These are phyloP conservation scores for Senecio squalidus DNA, from an alignment of 140 eudicot genomes.

Conservation along the genomic window DNA sequence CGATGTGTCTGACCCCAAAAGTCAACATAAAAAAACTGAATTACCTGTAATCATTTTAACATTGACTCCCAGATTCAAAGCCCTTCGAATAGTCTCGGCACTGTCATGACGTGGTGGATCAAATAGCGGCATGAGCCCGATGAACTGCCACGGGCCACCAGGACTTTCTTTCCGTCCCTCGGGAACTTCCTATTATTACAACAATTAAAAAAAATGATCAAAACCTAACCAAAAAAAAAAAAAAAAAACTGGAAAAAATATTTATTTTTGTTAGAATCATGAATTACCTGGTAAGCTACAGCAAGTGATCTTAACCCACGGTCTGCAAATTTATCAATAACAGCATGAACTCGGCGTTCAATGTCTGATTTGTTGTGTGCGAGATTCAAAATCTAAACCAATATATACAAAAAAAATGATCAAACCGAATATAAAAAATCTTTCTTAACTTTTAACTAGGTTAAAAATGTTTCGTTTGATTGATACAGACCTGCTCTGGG, in stretches of 20 bases:
- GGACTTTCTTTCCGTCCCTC: slow-evolving; percentile 92
- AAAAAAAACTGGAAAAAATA: neutral
- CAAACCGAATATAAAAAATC: neutral
- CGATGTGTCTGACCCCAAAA: no score
- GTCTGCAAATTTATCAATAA: slow-evolving; percentile 96
- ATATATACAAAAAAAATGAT: neutral
- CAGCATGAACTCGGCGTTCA: slow-evolving; percentile 91
- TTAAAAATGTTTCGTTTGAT: neutral
- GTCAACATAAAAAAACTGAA: no score
- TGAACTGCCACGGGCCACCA: slow-evolving; percentile 99
- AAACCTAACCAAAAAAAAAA: neutral
- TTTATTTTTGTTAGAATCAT: neutral
- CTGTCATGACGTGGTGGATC: slow-evolving; percentile 99
- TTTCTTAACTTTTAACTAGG: neutral
- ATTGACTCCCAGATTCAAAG: slow-evolving; percentile 94
- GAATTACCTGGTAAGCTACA: slow-evolving; percentile 86
- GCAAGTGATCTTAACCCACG: slow-evolving; percentile 97
- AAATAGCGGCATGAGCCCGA: slow-evolving; percentile 96
- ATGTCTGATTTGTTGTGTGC: slow-evolving; percentile 95
- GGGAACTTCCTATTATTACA: slow-evolving; percentile 76
- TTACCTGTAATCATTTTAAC: slow-evolving; percentile 99
- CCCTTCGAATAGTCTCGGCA: slow-evolving; percentile 97
- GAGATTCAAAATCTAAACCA: slow-evolving; percentile 67
- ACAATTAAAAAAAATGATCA: slow-evolving; percentile 7
- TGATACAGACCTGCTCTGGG: slow-evolving; percentile 79